Evolutionary conservation across 805 yeast genomes (phyloP).

Genomic region (Myxozyma melibiosi): DNA sequence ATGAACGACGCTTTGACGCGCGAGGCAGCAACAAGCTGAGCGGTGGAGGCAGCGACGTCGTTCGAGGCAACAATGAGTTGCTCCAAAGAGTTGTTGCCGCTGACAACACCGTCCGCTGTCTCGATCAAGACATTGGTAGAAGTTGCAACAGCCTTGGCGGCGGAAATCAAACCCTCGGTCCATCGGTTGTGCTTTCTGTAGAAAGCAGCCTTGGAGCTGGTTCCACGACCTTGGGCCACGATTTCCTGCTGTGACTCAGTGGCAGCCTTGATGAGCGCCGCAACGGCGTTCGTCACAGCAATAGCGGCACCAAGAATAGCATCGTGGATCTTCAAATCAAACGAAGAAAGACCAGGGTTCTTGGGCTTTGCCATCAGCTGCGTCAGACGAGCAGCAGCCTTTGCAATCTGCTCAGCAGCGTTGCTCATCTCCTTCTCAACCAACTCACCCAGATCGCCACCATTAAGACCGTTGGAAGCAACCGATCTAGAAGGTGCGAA

Average conservation of each 20-base stretch:
- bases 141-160: conserved; percentile 82
- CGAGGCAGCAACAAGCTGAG: conserved; percentile 88
- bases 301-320: conserved; percentile 77
- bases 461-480: conserved; percentile 36
- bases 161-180: conserved; percentile 92
- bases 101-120: conserved; percentile 83
- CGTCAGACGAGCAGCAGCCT: conserved; percentile 63
- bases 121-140: conserved; percentile 79
- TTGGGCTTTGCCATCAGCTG: conserved; percentile 52
- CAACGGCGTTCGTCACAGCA: conserved; percentile 77
- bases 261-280: conserved; percentile 70
- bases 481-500: conserved; percentile 50
- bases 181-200: conserved; percentile 86
- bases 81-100: conserved; percentile 66
- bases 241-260: conserved; percentile 82
- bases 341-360: conserved; percentile 56
- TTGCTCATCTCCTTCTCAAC: conserved; percentile 73
- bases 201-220: conserved; percentile 67
- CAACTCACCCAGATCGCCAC: conserved; percentile 63
- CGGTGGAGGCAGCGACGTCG: conserved; percentile 90
- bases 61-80: conserved; percentile 87
- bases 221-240: conserved; percentile 68
- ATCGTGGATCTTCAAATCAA: conserved; percentile 69
- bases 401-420: conserved; percentile 69
- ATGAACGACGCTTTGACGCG: conserved; percentile 78